Base-by-base conservation (phyloP, 345 rosid species). In the Kernera saxatilis region DNA sequence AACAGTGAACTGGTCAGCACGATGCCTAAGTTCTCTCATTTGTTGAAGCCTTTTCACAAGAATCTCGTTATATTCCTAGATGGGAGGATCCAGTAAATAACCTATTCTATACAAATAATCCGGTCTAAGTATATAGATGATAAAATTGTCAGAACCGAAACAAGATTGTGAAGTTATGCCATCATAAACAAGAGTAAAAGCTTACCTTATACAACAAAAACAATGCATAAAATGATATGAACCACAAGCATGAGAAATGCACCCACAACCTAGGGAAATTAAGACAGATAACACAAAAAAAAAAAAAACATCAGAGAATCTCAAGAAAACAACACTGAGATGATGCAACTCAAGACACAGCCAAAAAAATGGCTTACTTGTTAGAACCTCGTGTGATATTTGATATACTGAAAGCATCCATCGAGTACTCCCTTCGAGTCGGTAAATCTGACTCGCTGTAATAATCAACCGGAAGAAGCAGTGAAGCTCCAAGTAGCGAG, bases 161-260 rank as follows among this genome's bases (percentile, higher is more conserved):
- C 33, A 36, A 50, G 6, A 44, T 51, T 55, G 59, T 59, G 30
- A 29, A 44, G 7, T 7, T 15, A 64, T 12, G 53, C 22, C 71
- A 60, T 26, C 15, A 55, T 36, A 32, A 36, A 36, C 61, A 61
- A 46, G 30, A 8, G 35, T 46, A 30, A 67, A 59, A 40, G 7
- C 30, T 74, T 72, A 93, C 95, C 96, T 81, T 86, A 73, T 86
- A 76, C 76, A 87, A 49, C 36, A 91, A 83, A 84, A 74, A 82
- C 44, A 86, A 68, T 64, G 87, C 96, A 77, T 83, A 86, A 63
- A 88, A 70, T 53, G 98, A 85, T 80, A 93, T 81, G 56, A 87
- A 63, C 79, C 94, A 93, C 84, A 89, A 77, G 84, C 96, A 87
- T 22, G 82, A 52, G 77, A 93, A 87, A 79, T 93, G 97, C 74